Base-by-base conservation (phyloP, 371 early-diverging fungal species). In the Saksenaea oblongispora region DNA sequence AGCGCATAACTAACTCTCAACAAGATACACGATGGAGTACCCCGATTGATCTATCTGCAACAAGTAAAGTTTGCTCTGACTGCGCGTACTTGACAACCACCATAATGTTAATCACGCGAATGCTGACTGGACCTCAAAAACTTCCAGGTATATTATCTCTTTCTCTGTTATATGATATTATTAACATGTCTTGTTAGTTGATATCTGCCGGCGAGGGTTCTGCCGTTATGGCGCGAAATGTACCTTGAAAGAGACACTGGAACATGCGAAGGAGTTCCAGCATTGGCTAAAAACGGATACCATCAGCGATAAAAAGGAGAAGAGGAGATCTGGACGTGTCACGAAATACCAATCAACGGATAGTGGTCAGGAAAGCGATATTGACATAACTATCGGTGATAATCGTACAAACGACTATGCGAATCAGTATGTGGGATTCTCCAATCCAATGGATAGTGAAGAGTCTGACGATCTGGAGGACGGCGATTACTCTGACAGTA, bases 141-240 rank as follows among this genome's bases (percentile, higher is more conserved):
- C 57, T 70, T 5, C 64, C 65, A 31, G 63, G 73, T 72, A 68
- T 64, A 57, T 18, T 39, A 24, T 35, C 18, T n/a, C 24, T 53
- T n/a, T 8, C 28, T 39, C 24, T 22, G 42, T 9, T 2, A 61
- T 63, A 18, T 10, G n/a, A 15, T 17, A n/a, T 28, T 5, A 17
- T 28, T 22, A 41, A 35, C 41, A 41, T 36, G 37, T 56, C 10
- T 9, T 3, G 36, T 39, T 47, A 63, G 56, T 51, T 17, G 57
- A 34, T 36, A 42, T 71, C 24, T 59, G 64, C 18, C 56, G 58
- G 28, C 67, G 78, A 39, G 63, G 63, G 31, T 22, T 58, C 35
- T 86, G 86, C 54, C 64, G 61, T 54, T 76, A 78, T 56, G 87
- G 87, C 1, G 64, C 67, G 10, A 70, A 73, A 51, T 86, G 87